A percentile compares a stretch with the other conserved stretches of the same genome.
Conservation (phyloP, 441 rosid species). For the Erodium trifolium region DNA sequence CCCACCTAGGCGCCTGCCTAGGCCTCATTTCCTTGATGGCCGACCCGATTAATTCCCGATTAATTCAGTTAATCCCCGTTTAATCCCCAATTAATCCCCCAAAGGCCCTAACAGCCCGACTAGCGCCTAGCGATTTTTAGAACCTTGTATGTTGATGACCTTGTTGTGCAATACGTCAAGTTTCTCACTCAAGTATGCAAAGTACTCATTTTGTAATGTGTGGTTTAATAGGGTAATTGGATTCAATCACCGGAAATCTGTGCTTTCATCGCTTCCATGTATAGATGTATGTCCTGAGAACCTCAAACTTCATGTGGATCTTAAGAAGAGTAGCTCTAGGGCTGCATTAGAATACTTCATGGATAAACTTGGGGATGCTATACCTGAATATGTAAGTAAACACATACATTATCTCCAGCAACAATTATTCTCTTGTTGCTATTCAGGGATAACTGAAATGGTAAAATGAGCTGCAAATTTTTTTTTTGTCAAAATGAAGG, state of each 20-base stretch:
- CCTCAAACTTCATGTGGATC: conserved; percentile 35
- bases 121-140: too few species aligned
- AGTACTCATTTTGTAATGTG: background rate
- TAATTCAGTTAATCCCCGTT: too few species aligned
- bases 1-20: too few species aligned
- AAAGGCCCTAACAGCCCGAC: too few species aligned
- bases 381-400: conserved; percentile 36
- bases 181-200: background rate
- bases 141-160: background rate
- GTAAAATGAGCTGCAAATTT: conserved; percentile 5
- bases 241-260: conserved; percentile 65
- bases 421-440: background rate
- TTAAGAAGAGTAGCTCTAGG: conserved; percentile 57
- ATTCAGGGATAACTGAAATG: background rate
- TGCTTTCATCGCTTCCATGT: conserved; percentile 23
- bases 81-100: too few species aligned
- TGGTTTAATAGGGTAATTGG: conserved; percentile 42
- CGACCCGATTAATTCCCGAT: too few species aligned
- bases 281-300: conserved; percentile 23
- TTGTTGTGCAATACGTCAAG: conserved; percentile 9
- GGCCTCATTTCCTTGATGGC: too few species aligned
- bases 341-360: conserved; percentile 58
- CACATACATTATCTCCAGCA: background rate
- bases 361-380: conserved; percentile 33
- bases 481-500: conserved; percentile 26